Base-by-base conservation (phyloP, 768 basidiomycete species). In the Naganishia randhawae region DNA sequence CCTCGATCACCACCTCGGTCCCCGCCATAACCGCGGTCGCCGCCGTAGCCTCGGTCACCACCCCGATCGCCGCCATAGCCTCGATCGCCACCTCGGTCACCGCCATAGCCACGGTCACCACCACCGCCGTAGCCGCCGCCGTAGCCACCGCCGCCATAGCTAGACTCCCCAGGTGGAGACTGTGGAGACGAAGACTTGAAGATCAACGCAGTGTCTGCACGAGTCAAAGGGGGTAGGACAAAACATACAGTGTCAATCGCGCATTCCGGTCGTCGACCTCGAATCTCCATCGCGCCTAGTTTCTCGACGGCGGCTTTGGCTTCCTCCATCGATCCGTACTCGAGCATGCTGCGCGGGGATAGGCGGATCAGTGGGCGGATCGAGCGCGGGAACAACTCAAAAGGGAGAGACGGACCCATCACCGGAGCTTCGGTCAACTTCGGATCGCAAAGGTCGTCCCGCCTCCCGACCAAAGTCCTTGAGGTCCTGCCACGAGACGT, bases 391-490 rank as follows among this genome's bases (percentile, higher is more conserved):
- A 29, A 7, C 7, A 54, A 19, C 3, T 1, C 31, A 17, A 4
- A 54, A 14, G 5, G n/a, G 41, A 53, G 63, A 50, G 11, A 65
- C 88, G 71, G 71, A 96, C 94, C 95, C 95, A 83, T 91, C 87
- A 35, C 89, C 89, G 29, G 90, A 79, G 76, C 93, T 88, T 42
- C 92, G 88, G 77, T 98, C 94, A 69, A 98, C 89, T 77, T 98
- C 95, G 48, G 95, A 92, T 75, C 90, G 97, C 22, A 90, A 91
- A 67, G 97, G 92, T 76, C 87, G 90, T 50, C 92, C 93, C 57
- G 90, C 91, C 76, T 92, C 88, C 70, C 95, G 91, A 73, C 93
- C 95, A 70, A 94, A 97, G 78, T 98, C 95, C 82, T 98, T 98
- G 79, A 98, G 83, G 79, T 98, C 95, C 95, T 73, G 73, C 73